phyloP scores from a whole-genome alignment of 768 basidiomycete species.

The Kwoniella botswanensis region DNA sequence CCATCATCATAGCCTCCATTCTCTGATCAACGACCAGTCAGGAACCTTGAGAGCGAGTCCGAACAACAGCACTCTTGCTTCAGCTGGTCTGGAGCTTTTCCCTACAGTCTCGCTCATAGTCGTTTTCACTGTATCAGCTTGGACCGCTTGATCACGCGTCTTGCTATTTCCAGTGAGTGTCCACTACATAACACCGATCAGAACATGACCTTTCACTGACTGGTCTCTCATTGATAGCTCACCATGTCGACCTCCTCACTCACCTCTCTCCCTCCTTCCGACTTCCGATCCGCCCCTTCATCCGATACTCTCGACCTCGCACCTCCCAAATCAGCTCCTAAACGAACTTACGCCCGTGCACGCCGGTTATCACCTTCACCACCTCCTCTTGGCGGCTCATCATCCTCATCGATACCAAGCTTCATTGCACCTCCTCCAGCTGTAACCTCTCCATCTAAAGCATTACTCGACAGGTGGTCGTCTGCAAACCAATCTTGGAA shows the following conservation, averaged over 20 bases:
- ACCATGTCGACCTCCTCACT: constrained; percentile 28
- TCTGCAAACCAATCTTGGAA: constrained; percentile 12
- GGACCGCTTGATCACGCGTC: constrained; percentile 4
- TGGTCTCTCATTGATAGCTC: neutral
- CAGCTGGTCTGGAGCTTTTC: neutral
- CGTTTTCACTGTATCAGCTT: neutral
- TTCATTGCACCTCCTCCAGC: neutral
- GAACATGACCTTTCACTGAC: too few relatives aligned
- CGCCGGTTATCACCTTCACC: constrained; percentile 21
- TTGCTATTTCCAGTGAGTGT: neutral
- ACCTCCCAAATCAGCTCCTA: constrained; percentile 19
- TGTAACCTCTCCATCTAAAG: constrained; percentile 13
- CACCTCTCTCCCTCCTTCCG: constrained; percentile 11
- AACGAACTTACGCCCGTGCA: constrained; percentile 24
- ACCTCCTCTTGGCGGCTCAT: neutral
- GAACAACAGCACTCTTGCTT: too few relatives aligned
- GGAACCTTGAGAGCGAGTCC: too few relatives aligned
- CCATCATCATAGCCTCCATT: neutral
- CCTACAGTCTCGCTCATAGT: neutral
- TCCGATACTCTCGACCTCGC: constrained; percentile 17
- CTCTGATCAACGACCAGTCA: neutral
- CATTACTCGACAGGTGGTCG: constrained; percentile 26
- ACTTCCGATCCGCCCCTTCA: constrained; percentile 8
- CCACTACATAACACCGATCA: too few relatives aligned
- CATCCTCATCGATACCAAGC: constrained; percentile 1